Evolutionary conservation across 768 basidiomycete genomes (phyloP).

Genomic region (Roridomyces roridus): DNA sequence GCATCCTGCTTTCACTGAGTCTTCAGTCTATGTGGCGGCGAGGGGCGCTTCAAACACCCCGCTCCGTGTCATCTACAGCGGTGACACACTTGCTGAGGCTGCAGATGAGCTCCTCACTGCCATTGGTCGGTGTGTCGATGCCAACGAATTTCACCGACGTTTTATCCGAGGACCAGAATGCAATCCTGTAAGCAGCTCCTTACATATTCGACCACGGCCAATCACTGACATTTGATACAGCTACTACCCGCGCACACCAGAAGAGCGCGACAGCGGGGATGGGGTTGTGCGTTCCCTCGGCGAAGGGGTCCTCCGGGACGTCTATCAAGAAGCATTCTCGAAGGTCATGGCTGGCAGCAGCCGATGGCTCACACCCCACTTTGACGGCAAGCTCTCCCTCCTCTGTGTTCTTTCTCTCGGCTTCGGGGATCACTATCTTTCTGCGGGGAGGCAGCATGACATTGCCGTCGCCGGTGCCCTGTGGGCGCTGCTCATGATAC

Average conservation of each 20-base stretch:
- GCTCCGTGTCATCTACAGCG: background rate
- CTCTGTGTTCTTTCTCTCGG: background rate
- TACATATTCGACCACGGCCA: background rate
- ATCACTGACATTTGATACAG: too few species aligned
- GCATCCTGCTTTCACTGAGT: too few species aligned
- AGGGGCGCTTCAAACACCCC: background rate
- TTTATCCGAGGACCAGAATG: background rate
- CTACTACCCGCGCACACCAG: too few species aligned
- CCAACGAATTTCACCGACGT: background rate
- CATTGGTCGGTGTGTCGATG: background rate
- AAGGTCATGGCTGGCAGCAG: background rate
- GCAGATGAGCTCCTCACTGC: background rate
- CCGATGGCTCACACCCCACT: background rate
- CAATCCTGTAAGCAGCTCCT: background rate
- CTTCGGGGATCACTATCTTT: background rate
- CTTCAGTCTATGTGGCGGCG: background rate
- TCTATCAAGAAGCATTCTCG: background rate
- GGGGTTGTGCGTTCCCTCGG: background rate
- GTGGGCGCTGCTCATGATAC: background rate
- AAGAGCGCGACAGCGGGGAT: too few species aligned
- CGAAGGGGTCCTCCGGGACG: background rate
- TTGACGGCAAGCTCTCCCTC: background rate
- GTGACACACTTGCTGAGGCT: background rate
- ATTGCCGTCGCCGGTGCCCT: background rate
- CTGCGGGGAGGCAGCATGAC: too few species aligned